Base-by-base conservation (phyloP, 1,139 yeast genomes). In the Blastobotrys indianensis region DNA sequence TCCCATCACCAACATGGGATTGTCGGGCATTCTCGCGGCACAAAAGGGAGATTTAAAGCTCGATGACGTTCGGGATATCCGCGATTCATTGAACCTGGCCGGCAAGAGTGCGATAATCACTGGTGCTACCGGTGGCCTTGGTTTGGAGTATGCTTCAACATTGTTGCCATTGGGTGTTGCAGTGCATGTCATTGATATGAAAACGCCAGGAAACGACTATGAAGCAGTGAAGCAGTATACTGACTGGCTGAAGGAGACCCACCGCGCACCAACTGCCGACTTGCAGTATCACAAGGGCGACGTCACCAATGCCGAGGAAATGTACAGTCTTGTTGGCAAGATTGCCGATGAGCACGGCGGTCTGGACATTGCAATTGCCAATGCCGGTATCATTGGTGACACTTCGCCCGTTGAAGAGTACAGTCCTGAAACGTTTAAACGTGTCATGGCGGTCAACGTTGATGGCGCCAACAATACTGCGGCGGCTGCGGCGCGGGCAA, bases 91-190 rank as follows among this genome's bases (percentile, higher is more conserved):
- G 40, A 58, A 62, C 7, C 72, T 83, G 54, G 87, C 82, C 57
- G 85, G 85, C 47, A 79, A 81, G 63, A 70, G 83, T 48, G 87
- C 86, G 37, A 73, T 84, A 44, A 68, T 85, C 54, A 85, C 94
- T 29, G 94, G 94, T 44, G 94, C 92, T 13, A 80, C 87, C 32
- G 94, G 94, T 44, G 94, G 94, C 15, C 70, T 85, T 55, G 82
- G 88, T 2, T 68, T 80, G 29, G 80, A 82, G 12, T 64, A 84
- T 5, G 53, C 61, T 28, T 47, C 48, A 28, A 50, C 54, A 38
- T 49, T 59, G 11, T 50, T 59, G 3, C 56, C 57, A 39, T 57
- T 61, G 2, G 63, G 63, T 8, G 60, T 60, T n/a, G 53, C 60
- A 3, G 69, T 84, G 37, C 94, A 94, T 13, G 71, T 85, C 41